Percentiles rank a stretch among this genome's conserved stretches.
Conservation (phyloP, 2,329 filamentous ascomycete species). For the Xylariaceae sp. region DNA sequence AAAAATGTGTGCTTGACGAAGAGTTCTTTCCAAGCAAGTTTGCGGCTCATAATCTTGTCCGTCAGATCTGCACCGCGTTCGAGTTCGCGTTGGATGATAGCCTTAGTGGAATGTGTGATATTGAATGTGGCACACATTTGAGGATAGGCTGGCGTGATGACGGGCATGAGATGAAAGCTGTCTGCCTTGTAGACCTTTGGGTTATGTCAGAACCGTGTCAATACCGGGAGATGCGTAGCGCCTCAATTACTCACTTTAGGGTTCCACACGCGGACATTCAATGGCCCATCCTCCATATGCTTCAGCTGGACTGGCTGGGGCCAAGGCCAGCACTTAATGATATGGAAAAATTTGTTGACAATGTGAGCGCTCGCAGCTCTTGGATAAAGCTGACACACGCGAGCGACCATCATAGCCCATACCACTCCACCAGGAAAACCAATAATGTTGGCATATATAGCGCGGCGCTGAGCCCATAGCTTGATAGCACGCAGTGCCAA, state of each 20-base stretch:
- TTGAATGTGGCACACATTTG: conserved; percentile 98
- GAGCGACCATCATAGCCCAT: conserved; percentile 95
- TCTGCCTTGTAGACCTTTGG: conserved; percentile 77
- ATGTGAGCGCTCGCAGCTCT: conserved; percentile 85
- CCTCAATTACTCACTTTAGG: conserved; percentile 61
- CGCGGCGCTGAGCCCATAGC: conserved; percentile 88
- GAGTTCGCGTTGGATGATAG: conserved; percentile 79
- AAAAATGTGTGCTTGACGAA: conserved; percentile 93
- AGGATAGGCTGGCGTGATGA: conserved; percentile 96
- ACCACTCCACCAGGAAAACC: conserved; percentile 96
- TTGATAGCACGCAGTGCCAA: conserved; percentile 89
- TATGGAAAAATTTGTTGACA: conserved; percentile 88
- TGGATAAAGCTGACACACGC: conserved; percentile 94
- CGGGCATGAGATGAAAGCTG: conserved; percentile 87
- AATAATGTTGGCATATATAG: conserved; percentile 93
- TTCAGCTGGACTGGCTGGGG: conserved; percentile 91
- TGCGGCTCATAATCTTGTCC: conserved; percentile 72
- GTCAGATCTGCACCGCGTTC: conserved; percentile 72
- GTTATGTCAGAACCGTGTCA: conserved; percentile 18
- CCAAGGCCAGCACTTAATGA: conserved; percentile 91
- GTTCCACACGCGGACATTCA: conserved; percentile 90
- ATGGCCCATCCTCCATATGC: conserved; percentile 73
- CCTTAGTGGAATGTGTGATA: conserved; percentile 79
- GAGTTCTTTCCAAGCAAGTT: conserved; percentile 77
- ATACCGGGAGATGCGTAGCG: not conserved